Percentiles rank a stretch among this genome's conserved stretches.
Evolutionary conservation across 164 flowering plant genomes (phyloP).

Genomic region (Aristolochia contorta): DNA sequence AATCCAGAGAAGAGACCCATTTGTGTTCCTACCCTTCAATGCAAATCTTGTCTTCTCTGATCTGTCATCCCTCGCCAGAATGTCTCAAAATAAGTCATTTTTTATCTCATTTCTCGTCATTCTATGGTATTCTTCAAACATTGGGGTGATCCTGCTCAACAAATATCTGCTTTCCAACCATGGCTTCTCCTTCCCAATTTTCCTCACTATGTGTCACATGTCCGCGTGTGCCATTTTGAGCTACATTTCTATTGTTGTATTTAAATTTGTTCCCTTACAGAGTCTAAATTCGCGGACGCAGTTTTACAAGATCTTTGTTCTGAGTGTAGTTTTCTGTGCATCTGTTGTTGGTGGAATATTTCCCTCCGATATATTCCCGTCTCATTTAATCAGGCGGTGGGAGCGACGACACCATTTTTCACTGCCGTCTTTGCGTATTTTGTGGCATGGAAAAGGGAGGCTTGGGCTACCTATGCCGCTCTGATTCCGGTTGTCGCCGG

Average conservation of each 20-base stretch:
- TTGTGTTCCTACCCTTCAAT: not conserved
- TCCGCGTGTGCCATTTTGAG: conserved; percentile 65
- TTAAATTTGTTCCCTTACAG: conserved; percentile 56
- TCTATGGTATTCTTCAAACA: conserved; percentile 71
- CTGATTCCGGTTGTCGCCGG: conserved; percentile 72
- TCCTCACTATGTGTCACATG: conserved; percentile 88
- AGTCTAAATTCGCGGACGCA: conserved; percentile 45
- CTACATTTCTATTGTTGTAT: conserved; percentile 46
- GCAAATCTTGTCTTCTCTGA: conserved; percentile 1
- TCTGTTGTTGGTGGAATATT: conserved; percentile 71
- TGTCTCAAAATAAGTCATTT: conserved; percentile 17
- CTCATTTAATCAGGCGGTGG: conserved; percentile 77
- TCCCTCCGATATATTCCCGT: conserved; percentile 64
- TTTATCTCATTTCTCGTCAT: conserved; percentile 41
- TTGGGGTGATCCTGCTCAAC: conserved; percentile 68
- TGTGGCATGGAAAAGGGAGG: conserved; percentile 57
- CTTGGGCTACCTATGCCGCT: conserved; percentile 71
- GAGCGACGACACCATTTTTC: conserved; percentile 77
- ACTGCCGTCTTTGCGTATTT: conserved; percentile 66
- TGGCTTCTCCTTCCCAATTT: conserved; percentile 65
- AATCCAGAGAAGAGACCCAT: not conserved
- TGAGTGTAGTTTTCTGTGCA: conserved; percentile 59
- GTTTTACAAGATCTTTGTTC: conserved; percentile 45
- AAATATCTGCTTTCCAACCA: conserved; percentile 58
- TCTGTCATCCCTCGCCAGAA: not conserved